phyloP scores from a whole-genome alignment of 2,329 filamentous ascomycete species.

The Allantophomopsis lycopodina region DNA sequence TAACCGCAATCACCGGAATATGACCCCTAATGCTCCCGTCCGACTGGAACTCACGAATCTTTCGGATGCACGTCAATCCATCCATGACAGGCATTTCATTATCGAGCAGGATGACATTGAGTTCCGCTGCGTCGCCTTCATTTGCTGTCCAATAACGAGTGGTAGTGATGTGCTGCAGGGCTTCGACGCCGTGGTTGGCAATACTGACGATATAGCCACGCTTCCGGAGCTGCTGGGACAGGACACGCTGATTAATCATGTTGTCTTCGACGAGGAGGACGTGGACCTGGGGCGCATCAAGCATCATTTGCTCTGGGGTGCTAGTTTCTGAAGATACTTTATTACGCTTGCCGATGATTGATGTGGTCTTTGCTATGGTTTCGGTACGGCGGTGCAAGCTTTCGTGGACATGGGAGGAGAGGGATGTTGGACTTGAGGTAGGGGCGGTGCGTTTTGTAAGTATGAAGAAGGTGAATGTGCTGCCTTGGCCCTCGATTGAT shows the following conservation, averaged over 20 bases:
- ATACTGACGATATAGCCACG: slow-evolving; percentile 44
- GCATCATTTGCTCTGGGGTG: slow-evolving; percentile 1
- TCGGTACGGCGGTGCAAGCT: not conserved
- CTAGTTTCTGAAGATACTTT: too few species aligned
- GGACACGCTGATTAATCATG: slow-evolving; percentile 42
- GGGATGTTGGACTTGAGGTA: too few species aligned
- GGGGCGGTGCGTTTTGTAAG: slow-evolving; percentile 5
- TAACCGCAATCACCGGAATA: slow-evolving; percentile 62
- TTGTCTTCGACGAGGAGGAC: slow-evolving; percentile 46
- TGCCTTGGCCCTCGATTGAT: slow-evolving; percentile 50
- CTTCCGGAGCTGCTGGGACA: slow-evolving; percentile 34
- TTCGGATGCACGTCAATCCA: slow-evolving; percentile 56
- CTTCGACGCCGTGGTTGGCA: slow-evolving; percentile 48
- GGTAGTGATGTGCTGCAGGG: slow-evolving; percentile 37
- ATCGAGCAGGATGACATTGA: slow-evolving; percentile 64
- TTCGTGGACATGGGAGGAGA: not conserved
- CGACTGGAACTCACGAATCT: slow-evolving; percentile 52
- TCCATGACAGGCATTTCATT: slow-evolving; percentile 77
- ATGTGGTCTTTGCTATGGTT: not conserved
- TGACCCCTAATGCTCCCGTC: slow-evolving; percentile 43
- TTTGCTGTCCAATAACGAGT: slow-evolving; percentile 40
- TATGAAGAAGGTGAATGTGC: slow-evolving; percentile 63
- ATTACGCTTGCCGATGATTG: not conserved
- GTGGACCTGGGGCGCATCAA: not conserved
- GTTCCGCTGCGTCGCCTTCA: slow-evolving; percentile 7